phyloP scores from a whole-genome alignment of 2,329 filamentous ascomycete genomes.

The Teratosphaeria nubilosa region DNA sequence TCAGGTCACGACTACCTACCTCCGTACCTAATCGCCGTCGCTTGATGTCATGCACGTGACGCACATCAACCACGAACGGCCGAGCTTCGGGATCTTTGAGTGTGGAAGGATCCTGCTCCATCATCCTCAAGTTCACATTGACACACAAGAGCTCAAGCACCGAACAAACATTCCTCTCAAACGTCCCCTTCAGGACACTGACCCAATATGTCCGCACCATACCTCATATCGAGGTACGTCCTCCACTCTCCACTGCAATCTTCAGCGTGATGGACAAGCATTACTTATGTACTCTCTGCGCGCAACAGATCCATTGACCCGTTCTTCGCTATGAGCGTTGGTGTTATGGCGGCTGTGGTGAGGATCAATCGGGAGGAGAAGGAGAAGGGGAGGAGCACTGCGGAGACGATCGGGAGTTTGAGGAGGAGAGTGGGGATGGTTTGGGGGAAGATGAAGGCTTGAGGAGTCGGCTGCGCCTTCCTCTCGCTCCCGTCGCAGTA shows the following conservation, averaged over 20 bases:
- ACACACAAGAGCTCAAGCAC: not conserved
- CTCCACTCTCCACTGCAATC: not conserved
- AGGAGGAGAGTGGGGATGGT: constrained; percentile 29
- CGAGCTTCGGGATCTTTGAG: not conserved
- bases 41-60: too few relatives aligned
- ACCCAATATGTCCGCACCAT: constrained; percentile 16
- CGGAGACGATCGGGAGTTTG: constrained; percentile 30
- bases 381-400: constrained; percentile 32
- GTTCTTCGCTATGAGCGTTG: constrained; percentile 40
- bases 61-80: not conserved
- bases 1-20: not conserved
- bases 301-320: constrained; percentile 30
- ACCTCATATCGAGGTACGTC: constrained; percentile 36
- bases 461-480: not conserved
- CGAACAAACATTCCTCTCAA: too few relatives aligned
- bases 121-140: not conserved
- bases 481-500: too few relatives aligned
- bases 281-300: not conserved
- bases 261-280: not conserved
- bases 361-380: constrained; percentile 38
- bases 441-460: constrained; percentile 3
- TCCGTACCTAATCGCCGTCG: not conserved
- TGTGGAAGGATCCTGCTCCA: not conserved
- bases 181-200: not conserved
- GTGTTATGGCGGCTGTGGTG: constrained; percentile 32